Evolutionary conservation across 2,329 filamentous ascomycete species (phyloP), one percentile per base, ranked within the genome.

Genomic region (Neonectria faginata): DNA sequence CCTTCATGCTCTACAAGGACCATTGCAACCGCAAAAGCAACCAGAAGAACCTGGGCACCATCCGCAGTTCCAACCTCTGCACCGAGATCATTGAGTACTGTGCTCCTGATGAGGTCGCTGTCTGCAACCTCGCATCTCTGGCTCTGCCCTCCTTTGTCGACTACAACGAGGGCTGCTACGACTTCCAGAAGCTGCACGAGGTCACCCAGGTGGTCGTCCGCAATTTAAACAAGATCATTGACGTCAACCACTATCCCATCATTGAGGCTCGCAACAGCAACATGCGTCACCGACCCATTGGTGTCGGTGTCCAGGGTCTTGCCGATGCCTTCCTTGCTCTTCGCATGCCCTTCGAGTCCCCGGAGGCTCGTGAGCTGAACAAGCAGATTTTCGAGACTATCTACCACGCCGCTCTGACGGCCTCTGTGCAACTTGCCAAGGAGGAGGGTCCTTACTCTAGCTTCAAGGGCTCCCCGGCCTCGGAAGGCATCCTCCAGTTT

Each of bases 1-100:
- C 96, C 53, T 99, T 97, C 84, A 99, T 99, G 93, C 90, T 98
- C 65, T 99, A 99, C 90, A 99, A 99, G 87, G 96, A 99, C 82
- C 88, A 91, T 76, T 95, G 92, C 89, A 99, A 99, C 89, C 90
- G 90, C 80, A 99, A 99, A 91, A 97, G 94, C 87, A 99, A 99
- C 88, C 96, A 99, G 85, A 98, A 99, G 91, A 99, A 99, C 83
- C 87, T 99, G 33, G 96, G 96, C 71, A 97, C 94, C 67, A 99
- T 99, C 75, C 94, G 94, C 81, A 97, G 93, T 86, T 99, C 96
- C 77, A 99, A 99, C 82, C 87, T 99, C 53, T 99, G 96, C 89
- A 98, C 95, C 55, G 96, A 99, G 83, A 99, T 99, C 74, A 88
- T 99, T 70, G 96, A 99, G 85, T 99, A 97, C 86, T 97, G 87